Percentiles rank a stretch among this genome's conserved stretches.
These are phyloP conservation scores for Microcera coccophila DNA, from an alignment of 2,329 filamentous ascomycete genomes.

Conservation along the genomic window DNA sequence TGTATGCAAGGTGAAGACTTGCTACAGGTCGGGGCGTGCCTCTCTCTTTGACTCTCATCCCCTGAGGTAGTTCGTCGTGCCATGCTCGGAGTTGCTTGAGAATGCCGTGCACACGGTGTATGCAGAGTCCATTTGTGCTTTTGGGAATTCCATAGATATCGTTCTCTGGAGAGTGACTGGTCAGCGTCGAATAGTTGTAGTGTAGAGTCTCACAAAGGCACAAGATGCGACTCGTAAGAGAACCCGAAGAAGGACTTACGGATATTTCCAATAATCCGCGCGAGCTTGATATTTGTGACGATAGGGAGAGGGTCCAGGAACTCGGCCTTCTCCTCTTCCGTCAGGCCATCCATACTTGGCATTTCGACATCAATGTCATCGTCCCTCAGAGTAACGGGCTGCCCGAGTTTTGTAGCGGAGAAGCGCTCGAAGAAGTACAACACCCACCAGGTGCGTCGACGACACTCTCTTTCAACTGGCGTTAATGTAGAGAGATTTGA, in stretches of 20 bases:
- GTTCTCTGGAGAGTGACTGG: slow-evolving; percentile 8
- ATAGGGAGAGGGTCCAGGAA: slow-evolving; percentile 29
- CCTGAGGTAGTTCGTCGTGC: slow-evolving; percentile 23
- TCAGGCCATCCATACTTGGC: slow-evolving; percentile 28
- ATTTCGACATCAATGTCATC: slow-evolving; percentile 33
- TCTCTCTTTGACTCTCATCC: slow-evolving; percentile 24
- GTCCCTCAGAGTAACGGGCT: slow-evolving; percentile 29
- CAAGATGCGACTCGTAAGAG: background rate
- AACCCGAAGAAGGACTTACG: slow-evolving; percentile 1
- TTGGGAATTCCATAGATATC: slow-evolving; percentile 30
- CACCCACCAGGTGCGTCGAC: slow-evolving; percentile 32
- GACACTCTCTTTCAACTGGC: slow-evolving; percentile 23
- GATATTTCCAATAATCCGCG: slow-evolving; percentile 30
- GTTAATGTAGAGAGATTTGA: slow-evolving; percentile 15
- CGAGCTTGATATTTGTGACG: slow-evolving; percentile 27
- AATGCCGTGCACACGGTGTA: slow-evolving; percentile 27
- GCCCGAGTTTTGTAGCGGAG: slow-evolving; percentile 31
- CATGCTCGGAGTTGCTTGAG: slow-evolving; percentile 28
- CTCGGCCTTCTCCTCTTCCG: slow-evolving; percentile 25
- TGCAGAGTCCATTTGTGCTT: slow-evolving; percentile 25
- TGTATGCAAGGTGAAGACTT: slow-evolving; percentile 30
- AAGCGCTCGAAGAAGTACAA: slow-evolving; percentile 34
- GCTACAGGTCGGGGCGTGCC: slow-evolving; percentile 24
- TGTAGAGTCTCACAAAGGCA: background rate
- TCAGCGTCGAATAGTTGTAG: background rate